Base-by-base conservation (phyloP, 2,329 filamentous ascomycete species). In the Fusarium sp. region DNA sequence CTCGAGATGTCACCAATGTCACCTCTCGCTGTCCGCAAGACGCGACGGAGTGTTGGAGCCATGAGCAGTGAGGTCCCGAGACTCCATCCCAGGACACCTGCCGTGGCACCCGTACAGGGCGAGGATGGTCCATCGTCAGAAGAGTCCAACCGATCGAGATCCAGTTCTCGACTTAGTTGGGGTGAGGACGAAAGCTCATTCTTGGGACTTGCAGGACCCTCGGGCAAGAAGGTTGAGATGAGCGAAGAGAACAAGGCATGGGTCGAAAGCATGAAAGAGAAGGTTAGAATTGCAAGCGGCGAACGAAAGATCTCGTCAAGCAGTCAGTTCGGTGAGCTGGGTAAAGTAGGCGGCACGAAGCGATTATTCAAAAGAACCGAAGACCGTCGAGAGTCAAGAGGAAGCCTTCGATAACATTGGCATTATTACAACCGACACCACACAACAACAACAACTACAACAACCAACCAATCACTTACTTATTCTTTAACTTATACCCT, bases 251-350 rank as follows among this genome's bases (percentile, higher is more conserved):
- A 92, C 79, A 87, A 91, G 67, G 91, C 92, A 43, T 97, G 94
- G 94, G 93, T 97, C 11, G 92, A 95, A 81, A 94, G 91, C 71
- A 93, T 97, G 85, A 92, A 95, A 84, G 92, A 94, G 79, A 93
- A 94, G 80, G 94, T 95, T 45, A 89, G 92, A 68, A 88, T 91
- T 56, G 93, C 91, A 70, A 94, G 92, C 78, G 89, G 89, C 66
- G 91, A 91, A 80, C 84, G 83, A 57, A 83, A 82, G 60, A 72
- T 81, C 23, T 78, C 83, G 20, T 79, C 73, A 39, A 73, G 76
- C 27, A 66, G 75, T 18, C 69, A 70, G 80, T 93, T 95, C 82
- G 92, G 91, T 23, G 92, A 94, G 73, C 83, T 95, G 75, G 92
- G 92, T 52, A 94, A 89, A 80, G 91, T 92, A 6, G 93, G 93